Percentiles rank a stretch among this genome's conserved stretches.
Conservation (phyloP, 257 asterid genomes). For the Plantago major region DNA sequence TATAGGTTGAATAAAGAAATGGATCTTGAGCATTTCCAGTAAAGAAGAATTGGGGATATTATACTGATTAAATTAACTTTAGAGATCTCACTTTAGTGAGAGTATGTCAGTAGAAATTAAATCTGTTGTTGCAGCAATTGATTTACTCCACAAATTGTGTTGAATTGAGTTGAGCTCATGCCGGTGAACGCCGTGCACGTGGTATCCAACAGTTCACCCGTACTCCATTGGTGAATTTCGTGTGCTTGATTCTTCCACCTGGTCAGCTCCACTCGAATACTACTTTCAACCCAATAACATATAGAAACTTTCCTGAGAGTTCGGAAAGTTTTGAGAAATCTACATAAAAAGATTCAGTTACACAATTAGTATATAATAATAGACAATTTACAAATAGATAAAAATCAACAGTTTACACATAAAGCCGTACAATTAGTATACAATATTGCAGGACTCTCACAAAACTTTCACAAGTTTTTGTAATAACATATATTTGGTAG, state of each 20-base stretch:
- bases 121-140: neutral
- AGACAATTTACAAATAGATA: too few relatives aligned
- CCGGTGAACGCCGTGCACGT: slow-evolving; percentile 1
- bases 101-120: neutral
- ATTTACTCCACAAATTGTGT: too few relatives aligned
- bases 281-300: slow-evolving; percentile 10
- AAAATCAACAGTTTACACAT: too few relatives aligned
- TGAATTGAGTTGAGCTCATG: neutral
- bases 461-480: too few relatives aligned
- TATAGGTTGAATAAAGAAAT: too few relatives aligned
- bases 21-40: neutral
- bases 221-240: neutral
- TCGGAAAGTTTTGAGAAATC: too few relatives aligned
- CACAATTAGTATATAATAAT: too few relatives aligned
- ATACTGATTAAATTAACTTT: neutral
- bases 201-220: neutral
- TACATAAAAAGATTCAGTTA: too few relatives aligned
- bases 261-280: neutral
- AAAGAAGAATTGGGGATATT: neutral
- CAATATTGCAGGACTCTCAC: too few relatives aligned
- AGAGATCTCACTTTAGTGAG: slow-evolving; percentile 1
- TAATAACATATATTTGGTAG: too few relatives aligned
- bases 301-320: too few relatives aligned
- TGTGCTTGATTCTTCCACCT: slow-evolving; percentile 4
- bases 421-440: too few relatives aligned